Base-by-base conservation (phyloP, 495 filamentous ascomycete genomes). In the Cryomyces antarcticus region DNA sequence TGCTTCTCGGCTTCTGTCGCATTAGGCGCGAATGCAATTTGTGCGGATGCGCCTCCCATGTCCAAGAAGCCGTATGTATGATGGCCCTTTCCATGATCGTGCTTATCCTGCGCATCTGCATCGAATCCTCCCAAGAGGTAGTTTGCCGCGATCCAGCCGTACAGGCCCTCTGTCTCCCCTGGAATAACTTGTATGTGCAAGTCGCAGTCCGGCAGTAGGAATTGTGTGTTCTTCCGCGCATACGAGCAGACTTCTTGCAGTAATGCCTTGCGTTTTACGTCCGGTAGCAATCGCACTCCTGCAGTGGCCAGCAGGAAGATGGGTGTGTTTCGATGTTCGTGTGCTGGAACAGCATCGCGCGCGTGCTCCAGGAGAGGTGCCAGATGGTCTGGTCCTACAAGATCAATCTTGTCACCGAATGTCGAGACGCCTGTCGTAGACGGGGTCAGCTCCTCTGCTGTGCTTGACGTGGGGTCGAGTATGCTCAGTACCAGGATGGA, bases 91-190 rank as follows among this genome's bases (percentile, higher is more conserved):
- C 85, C 86, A 53, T 81, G 76, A 41, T 67, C 64, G 50, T 92
- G 82, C 27, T 70, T 62, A 28, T 73, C 66, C 0, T 86, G 80
- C 12, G 69, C 59, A 57, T 96, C 80, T n/a, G 69, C 60, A 57
- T 96, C 80, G 49, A 96, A 96, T 2, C 84, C 84, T n/a, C 82
- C 86, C 30, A 99, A 64, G 13, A 99, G 62, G 55, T 96, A 99
- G 54, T 99, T 99, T n/a, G 88, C 77, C 31, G 89, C 89, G 49
- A 96, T 78, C 89, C 89, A 99, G n/a, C 89, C 89, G 50, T 96
- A 99, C 35, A 99, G 58, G 12, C 87, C 89, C 58, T 99, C 89
- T 0, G 92, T 96, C 54, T 93, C 87, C n/a, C 89, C 89, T 1
- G 82, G 75, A 44, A 99, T 96, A 9, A 94, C 85, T 53, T 95